Conservation (phyloP, 2,329 filamentous ascomycete genomes). For the Albifimbria verrucaria region DNA sequence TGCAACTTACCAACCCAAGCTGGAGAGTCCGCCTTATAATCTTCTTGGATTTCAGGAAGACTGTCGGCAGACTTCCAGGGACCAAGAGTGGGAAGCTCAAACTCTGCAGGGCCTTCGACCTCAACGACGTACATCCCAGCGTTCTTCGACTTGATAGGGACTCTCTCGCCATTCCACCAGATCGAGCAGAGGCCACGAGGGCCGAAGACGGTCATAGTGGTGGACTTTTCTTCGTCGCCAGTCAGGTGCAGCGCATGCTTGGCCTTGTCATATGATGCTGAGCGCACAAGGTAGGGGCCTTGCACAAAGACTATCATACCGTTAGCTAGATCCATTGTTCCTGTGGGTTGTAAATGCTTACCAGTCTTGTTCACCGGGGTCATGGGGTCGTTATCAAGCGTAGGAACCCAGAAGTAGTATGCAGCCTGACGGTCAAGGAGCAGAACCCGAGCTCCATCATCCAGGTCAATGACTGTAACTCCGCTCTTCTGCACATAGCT, state of each 20-base stretch:
- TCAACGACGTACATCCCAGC: constrained; percentile 24
- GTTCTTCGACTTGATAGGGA: constrained; percentile 19
- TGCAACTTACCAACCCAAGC: constrained; percentile 37
- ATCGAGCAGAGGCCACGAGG: constrained; percentile 40
- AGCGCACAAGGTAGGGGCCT: constrained; percentile 50
- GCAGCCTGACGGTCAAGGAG: constrained; percentile 52
- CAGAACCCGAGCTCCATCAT: constrained; percentile 45
- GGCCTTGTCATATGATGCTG: constrained; percentile 30
- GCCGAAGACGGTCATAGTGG: constrained; percentile 44
- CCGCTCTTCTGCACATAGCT: constrained; percentile 48
- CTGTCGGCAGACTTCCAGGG: constrained; percentile 46
- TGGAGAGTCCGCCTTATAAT: constrained; percentile 39
- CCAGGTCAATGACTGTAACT: constrained; percentile 41
- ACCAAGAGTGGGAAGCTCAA: constrained; percentile 35
- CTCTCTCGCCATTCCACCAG: constrained; percentile 48
- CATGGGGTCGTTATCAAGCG: constrained; percentile 43
- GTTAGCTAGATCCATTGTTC: rapidly evolving
- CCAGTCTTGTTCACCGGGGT: constrained; percentile 42
- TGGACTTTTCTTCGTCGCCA: constrained; percentile 41
- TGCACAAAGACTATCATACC: constrained; percentile 41
- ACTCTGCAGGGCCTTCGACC: constrained; percentile 22
- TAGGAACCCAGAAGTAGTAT: constrained; percentile 55
- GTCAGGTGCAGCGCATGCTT: constrained; percentile 35
- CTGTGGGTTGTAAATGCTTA: constrained; percentile 15
- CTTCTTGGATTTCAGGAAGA: constrained; percentile 41